Conservation (phyloP, 352 stramenopile genomes). For the Pythium guiyangense region DNA sequence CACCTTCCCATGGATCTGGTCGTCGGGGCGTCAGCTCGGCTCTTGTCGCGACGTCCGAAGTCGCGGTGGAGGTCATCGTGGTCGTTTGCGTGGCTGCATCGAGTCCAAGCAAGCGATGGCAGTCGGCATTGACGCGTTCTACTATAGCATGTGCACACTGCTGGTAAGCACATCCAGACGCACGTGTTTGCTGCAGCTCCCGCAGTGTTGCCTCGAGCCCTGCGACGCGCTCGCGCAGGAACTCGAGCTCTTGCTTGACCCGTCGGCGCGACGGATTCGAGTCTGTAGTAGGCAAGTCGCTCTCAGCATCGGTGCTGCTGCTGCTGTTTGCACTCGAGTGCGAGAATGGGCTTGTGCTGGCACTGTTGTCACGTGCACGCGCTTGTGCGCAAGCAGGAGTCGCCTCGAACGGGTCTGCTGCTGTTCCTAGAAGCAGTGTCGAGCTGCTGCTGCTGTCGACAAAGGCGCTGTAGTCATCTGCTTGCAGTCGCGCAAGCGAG, state of each 20-base stretch:
- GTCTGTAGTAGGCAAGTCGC: not conserved
- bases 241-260: slow-evolving; percentile 8
- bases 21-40: too few relatives aligned
- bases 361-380: too few relatives aligned
- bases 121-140: not conserved
- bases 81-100: too few relatives aligned
- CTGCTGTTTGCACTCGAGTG: too few relatives aligned
- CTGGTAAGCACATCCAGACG: not conserved
- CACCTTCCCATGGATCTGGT: slow-evolving; percentile 12
- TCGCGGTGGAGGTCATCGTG: too few relatives aligned
- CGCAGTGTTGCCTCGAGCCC: slow-evolving; percentile 2
- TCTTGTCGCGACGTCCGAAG: too few relatives aligned
- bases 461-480: too few relatives aligned
- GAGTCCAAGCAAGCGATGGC: too few relatives aligned
- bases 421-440: not conserved
- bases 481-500: slow-evolving; percentile 1
- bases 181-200: slow-evolving; percentile 5
- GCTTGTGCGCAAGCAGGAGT: too few relatives aligned
- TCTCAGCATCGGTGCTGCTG: slow-evolving; percentile 1
- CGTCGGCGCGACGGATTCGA: slow-evolving; percentile 6
- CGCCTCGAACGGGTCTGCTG: too few relatives aligned
- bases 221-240: slow-evolving; percentile 5
- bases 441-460: too few relatives aligned
- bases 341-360: too few relatives aligned
- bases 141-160: not conserved